A percentile compares a stretch with the other conserved stretches of the same genome.
phyloP scores from a whole-genome alignment of 2,329 filamentous ascomycete genomes.

The Apiospora sp. region DNA sequence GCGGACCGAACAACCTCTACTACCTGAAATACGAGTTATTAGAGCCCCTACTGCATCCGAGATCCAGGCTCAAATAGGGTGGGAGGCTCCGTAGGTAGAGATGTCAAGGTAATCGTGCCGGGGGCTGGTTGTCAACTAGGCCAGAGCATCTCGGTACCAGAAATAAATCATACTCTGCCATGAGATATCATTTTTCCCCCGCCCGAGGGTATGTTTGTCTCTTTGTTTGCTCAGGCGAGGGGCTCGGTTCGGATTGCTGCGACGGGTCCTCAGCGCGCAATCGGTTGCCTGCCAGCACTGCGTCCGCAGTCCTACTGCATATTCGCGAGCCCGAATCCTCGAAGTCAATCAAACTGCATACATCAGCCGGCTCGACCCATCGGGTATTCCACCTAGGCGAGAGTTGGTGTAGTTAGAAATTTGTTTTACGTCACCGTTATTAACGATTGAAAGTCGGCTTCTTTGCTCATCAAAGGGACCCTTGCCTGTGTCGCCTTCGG shows the following conservation, averaged over 20 bases:
- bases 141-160: not conserved
- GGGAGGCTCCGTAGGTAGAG: not conserved
- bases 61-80: not conserved
- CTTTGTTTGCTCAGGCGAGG: conserved; percentile 2
- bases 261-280: not conserved
- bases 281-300: not conserved
- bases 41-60: too few species aligned
- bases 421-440: not conserved
- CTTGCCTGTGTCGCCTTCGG: not conserved
- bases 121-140: not conserved
- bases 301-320: not conserved
- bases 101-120: not conserved
- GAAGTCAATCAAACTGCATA: not conserved
- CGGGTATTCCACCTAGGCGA: not conserved
- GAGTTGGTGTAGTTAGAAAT: not conserved
- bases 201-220: not conserved
- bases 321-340: not conserved
- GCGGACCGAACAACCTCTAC: too few species aligned
- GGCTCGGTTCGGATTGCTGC: not conserved
- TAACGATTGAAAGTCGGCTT: not conserved
- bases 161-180: not conserved
- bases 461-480: not conserved
- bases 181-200: not conserved
- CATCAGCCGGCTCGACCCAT: not conserved
- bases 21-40: too few species aligned